Evolutionary conservation across 306 rosid genomes (phyloP).

Genomic region (Quercus wislizeni): DNA sequence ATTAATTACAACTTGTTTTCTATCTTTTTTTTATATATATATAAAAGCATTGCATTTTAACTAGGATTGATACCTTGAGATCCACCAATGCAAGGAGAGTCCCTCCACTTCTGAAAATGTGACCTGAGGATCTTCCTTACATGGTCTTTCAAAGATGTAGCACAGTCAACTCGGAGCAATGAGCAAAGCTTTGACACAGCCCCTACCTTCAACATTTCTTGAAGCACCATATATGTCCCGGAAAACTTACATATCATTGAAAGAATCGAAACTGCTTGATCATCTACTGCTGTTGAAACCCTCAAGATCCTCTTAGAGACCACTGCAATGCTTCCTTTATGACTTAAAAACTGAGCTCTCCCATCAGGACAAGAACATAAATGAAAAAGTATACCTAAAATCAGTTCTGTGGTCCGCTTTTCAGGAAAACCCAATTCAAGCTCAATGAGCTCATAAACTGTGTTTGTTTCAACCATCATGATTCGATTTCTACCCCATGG

Average conservation of each 20-base stretch:
- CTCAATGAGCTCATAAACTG: conserved; percentile 48
- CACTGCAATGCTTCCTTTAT: conserved; percentile 43
- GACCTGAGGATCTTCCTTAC: conserved; percentile 43
- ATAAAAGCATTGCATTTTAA: no score
- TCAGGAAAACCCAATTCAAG: conserved; percentile 34
- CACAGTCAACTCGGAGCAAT: conserved; percentile 48
- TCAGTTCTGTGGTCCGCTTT: conserved; percentile 44
- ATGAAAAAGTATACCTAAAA: conserved; percentile 38
- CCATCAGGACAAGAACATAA: conserved; percentile 66
- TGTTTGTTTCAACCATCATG: conserved; percentile 41
- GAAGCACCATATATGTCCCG: conserved; percentile 40
- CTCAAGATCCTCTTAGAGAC: conserved; percentile 44
- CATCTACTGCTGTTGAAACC: conserved; percentile 49
- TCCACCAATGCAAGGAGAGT: conserved; percentile 40
- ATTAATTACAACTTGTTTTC: no score
- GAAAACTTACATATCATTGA: conserved; percentile 40
- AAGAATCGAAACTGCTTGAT: conserved; percentile 48
- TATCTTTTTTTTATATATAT: no score
- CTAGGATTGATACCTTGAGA: conserved; percentile 8
- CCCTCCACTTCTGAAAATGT: conserved; percentile 54
- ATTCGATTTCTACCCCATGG: conserved; percentile 41
- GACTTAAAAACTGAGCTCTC: conserved; percentile 53
- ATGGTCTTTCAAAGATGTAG: conserved; percentile 43
- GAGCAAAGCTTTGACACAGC: conserved; percentile 52
- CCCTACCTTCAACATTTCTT: conserved; percentile 64